These are phyloP conservation scores for Conringia planisiliqua DNA, from an alignment of 345 rosid genomes.

Conservation along the genomic window DNA sequence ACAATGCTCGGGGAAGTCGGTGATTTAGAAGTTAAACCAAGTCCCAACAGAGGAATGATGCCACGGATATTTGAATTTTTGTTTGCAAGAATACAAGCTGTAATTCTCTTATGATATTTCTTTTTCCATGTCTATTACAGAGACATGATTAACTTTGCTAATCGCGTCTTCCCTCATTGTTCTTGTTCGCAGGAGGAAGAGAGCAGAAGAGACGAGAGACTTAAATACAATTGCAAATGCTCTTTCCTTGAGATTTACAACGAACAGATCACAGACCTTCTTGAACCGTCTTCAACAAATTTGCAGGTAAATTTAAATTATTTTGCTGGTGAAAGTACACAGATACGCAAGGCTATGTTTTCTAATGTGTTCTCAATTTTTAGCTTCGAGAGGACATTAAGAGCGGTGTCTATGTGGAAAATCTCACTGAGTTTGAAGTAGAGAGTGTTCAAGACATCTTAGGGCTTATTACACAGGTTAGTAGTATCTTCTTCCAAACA, in stretches of 20 bases:
- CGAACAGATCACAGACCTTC: conserved; percentile 94
- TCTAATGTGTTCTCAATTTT: conserved; percentile 10
- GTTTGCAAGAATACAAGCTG: conserved; percentile 95
- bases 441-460: conserved; percentile 72
- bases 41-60: conserved; percentile 86
- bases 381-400: conserved; percentile 90
- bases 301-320: conserved; percentile 51
- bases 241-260: conserved; percentile 96
- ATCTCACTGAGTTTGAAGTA: conserved; percentile 88
- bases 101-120: conserved; percentile 34
- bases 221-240: conserved; percentile 90
- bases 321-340: conserved; percentile 4
- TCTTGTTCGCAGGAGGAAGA: conserved; percentile 76
- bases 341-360: not conserved
- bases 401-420: conserved; percentile 86
- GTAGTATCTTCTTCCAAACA: not conserved
- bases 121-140: not conserved
- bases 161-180: not conserved
- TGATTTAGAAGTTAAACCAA: conserved; percentile 77
- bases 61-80: conserved; percentile 94
- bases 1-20: conserved; percentile 91
- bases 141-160: conserved; percentile 11
- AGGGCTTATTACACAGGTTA: conserved; percentile 79
- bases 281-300: conserved; percentile 88
- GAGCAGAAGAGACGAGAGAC: conserved; percentile 81